phyloP scores from a whole-genome alignment of 352 stramenopile genomes.

The Thalassiosira mediterranea region DNA sequence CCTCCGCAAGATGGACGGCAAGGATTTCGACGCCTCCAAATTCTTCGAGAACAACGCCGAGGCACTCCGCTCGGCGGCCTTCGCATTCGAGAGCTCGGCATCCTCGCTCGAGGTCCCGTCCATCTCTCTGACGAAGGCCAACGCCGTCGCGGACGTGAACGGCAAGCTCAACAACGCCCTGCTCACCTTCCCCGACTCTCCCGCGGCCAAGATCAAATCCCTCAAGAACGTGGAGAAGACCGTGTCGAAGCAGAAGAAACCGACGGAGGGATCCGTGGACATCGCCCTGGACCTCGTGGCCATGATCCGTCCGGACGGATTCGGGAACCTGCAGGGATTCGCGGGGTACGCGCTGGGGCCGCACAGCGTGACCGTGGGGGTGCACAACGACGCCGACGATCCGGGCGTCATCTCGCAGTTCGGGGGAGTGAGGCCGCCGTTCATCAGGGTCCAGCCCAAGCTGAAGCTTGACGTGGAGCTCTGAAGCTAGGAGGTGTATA shows the following conservation, averaged over 20 bases:
- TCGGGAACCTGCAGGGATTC: conserved; percentile 81
- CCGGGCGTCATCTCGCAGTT: conserved; percentile 77
- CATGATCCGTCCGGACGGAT: conserved; percentile 81
- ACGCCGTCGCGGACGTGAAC: conserved; percentile 64
- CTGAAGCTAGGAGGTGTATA: no score
- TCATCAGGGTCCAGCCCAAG: conserved; percentile 82
- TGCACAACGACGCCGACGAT: conserved; percentile 84
- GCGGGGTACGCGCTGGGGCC: conserved; percentile 72
- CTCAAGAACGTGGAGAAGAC: conserved; percentile 60
- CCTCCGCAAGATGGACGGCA: conserved; percentile 49
- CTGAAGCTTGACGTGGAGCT: conserved; percentile 82
- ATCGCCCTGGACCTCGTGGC: conserved; percentile 75
- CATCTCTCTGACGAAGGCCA: conserved; percentile 69
- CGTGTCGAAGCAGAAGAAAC: conserved; percentile 73
- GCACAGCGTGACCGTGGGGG: conserved; percentile 77
- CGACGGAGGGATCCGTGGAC: conserved; percentile 57
- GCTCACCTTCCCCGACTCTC: conserved; percentile 58
- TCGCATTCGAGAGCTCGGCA: conserved; percentile 60
- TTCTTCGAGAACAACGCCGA: conserved; percentile 64
- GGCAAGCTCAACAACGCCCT: conserved; percentile 59
- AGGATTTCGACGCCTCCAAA: conserved; percentile 36
- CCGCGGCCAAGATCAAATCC: conserved; percentile 67
- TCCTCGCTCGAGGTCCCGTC: conserved; percentile 66
- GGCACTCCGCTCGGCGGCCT: conserved; percentile 55
- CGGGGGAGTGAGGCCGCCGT: conserved; percentile 75